Percentiles rank a stretch among this genome's conserved stretches.
Evolutionary conservation across 768 basidiomycete genomes (phyloP).

Genomic region (Suillus weaverae): DNA sequence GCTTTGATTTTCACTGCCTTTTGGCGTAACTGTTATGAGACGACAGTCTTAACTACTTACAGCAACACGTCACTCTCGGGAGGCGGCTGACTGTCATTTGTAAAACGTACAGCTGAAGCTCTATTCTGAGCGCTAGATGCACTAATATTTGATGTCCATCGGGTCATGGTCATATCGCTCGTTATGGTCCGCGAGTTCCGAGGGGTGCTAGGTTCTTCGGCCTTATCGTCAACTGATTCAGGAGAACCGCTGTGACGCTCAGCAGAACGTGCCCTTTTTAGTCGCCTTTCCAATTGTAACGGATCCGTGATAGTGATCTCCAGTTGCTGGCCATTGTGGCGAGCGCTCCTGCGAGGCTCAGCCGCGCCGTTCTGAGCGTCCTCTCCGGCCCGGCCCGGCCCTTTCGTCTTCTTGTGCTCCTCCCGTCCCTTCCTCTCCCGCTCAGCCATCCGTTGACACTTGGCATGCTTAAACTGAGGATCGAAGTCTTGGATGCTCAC

Average conservation of each 20-base stretch:
- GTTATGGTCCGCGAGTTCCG: slow-evolving; percentile 44
- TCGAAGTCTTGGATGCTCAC: slow-evolving; percentile 89
- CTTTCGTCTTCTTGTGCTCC: slow-evolving; percentile 45
- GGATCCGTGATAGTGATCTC: slow-evolving; percentile 77
- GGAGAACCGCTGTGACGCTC: slow-evolving; percentile 51
- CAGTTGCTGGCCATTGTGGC: slow-evolving; percentile 69
- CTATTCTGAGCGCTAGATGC: slow-evolving; percentile 26
- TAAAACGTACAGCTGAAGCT: slow-evolving; percentile 52
- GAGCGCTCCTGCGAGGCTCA: slow-evolving; percentile 63
- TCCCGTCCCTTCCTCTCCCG: slow-evolving; percentile 69
- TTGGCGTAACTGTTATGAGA: too few species aligned
- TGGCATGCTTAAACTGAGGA: slow-evolving; percentile 65
- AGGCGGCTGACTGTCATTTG: slow-evolving; percentile 28
- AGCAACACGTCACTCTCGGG: neutral
- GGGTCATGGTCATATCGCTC: slow-evolving; percentile 50
- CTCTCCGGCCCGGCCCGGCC: slow-evolving; percentile 31
- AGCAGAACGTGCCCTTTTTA: slow-evolving; percentile 70
- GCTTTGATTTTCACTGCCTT: too few species aligned
- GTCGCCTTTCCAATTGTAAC: slow-evolving; percentile 66
- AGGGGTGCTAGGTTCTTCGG: slow-evolving; percentile 42
- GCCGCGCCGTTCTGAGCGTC: slow-evolving; percentile 33
- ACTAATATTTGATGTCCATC: slow-evolving; percentile 40
- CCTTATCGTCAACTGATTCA: slow-evolving; percentile 40
- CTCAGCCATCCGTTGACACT: slow-evolving; percentile 86
- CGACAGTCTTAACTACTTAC: too few species aligned